These are phyloP conservation scores for Penicillium sclerotiorum DNA, from an alignment of 2,329 filamentous ascomycete genomes.

Conservation along the genomic window DNA sequence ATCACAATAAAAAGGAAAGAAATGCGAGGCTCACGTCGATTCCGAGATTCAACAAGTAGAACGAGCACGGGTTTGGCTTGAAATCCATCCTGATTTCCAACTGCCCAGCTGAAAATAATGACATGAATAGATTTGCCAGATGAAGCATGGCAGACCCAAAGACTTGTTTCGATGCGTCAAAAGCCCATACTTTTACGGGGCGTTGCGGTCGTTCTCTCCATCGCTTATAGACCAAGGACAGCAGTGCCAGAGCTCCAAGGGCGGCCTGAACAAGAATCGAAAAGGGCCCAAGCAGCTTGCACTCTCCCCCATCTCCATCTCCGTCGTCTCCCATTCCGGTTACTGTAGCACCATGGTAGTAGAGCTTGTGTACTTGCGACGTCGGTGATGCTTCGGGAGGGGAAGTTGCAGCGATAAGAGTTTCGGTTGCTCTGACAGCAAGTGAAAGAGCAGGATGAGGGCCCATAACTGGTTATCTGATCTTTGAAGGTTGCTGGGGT, in stretches of 20 bases:
- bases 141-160: conserved; percentile 91
- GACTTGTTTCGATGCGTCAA: conserved; percentile 96
- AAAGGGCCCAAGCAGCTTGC: conserved; percentile 84
- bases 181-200: conserved; percentile 95
- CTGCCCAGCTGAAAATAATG: conserved; percentile 87
- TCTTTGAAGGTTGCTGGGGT: too few species aligned
- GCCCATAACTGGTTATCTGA: conserved; percentile 11
- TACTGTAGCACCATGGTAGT: conserved; percentile 19
- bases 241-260: conserved; percentile 77
- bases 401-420: conserved; percentile 4
- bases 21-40: conserved; percentile 97
- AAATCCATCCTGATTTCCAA: conserved; percentile 60
- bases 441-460: conserved; percentile 13
- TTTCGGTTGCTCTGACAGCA: conserved; percentile 12
- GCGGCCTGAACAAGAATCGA: conserved; percentile 87
- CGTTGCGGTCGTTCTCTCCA: conserved; percentile 90
- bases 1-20: background rate
- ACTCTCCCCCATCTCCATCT: conserved; percentile 69
- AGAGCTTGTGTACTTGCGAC: conserved; percentile 20
- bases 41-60: conserved; percentile 89
- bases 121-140: conserved; percentile 92
- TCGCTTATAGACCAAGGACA: conserved; percentile 89
- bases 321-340: conserved; percentile 28
- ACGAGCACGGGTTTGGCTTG: conserved; percentile 90
- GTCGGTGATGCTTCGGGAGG: conserved; percentile 22